Evolutionary conservation across 768 basidiomycete genomes (phyloP).

Genomic region (Cytidiella melzeri): DNA sequence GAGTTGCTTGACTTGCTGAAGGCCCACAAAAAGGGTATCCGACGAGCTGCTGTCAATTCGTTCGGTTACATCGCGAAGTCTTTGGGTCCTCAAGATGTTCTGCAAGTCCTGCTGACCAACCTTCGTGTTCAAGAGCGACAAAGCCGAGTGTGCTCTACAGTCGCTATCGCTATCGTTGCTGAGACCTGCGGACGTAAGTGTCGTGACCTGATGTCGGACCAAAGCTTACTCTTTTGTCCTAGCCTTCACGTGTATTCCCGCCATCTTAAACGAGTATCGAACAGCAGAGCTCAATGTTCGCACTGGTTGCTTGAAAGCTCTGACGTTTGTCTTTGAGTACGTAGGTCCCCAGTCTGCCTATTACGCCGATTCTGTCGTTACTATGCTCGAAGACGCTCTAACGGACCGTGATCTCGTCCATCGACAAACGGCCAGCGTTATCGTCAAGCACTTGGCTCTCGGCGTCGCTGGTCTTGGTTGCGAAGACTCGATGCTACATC

Average conservation of each 20-base stretch:
- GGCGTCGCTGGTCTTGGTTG: constrained; percentile 96
- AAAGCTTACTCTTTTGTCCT: constrained; percentile 10
- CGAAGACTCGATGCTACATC: constrained; percentile 95
- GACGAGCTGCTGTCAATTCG: constrained; percentile 97
- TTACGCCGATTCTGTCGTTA: constrained; percentile 95
- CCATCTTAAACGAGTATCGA: constrained; percentile 96
- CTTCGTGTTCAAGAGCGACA: constrained; percentile 98
- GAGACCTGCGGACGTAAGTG: constrained; percentile 78
- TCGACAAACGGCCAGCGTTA: constrained; percentile 95
- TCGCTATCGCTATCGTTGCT: constrained; percentile 94
- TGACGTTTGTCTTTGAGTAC: constrained; percentile 99
- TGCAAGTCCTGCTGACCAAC: constrained; percentile 93
- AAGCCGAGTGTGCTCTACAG: constrained; percentile 96
- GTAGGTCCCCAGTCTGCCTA: constrained; percentile 95
- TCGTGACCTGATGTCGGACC: not conserved
- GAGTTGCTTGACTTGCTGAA: constrained; percentile 95
- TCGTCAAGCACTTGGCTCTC: constrained; percentile 95
- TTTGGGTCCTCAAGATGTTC: constrained; percentile 96
- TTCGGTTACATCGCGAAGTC: constrained; percentile 99
- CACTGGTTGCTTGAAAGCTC: constrained; percentile 96
- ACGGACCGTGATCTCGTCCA: constrained; percentile 98
- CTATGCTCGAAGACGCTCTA: constrained; percentile 96
- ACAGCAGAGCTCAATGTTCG: constrained; percentile 98
- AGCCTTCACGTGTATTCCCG: constrained; percentile 98
- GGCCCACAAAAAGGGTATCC: constrained; percentile 98